Percentiles rank a stretch among this genome's conserved stretches.
Evolutionary conservation across 495 filamentous ascomycete species (phyloP).

Genomic region (Talaromyces thailandensis): DNA sequence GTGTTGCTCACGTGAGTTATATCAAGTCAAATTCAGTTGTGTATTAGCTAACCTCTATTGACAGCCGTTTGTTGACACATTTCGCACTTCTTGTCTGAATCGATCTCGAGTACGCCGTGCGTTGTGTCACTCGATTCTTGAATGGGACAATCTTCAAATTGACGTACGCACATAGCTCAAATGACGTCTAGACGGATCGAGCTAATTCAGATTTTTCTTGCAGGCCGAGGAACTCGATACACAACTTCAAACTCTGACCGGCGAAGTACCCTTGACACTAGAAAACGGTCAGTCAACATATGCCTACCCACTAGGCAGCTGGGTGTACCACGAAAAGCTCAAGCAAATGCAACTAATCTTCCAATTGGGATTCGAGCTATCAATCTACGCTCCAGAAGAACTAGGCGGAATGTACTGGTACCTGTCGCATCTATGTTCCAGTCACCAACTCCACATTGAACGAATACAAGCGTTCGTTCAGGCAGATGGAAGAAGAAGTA

Average conservation of each 20-base stretch:
- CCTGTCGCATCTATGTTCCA: conserved; percentile 37
- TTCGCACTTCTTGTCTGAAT: conserved; percentile 80
- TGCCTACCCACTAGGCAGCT: conserved; percentile 71
- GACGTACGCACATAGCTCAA: conserved; percentile 42
- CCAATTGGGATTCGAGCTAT: conserved; percentile 92
- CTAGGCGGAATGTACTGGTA: conserved; percentile 88
- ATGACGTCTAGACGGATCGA: neutral
- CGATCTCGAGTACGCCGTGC: conserved; percentile 76
- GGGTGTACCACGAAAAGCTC: conserved; percentile 85
- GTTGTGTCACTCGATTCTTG: conserved; percentile 68
- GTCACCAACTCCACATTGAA: conserved; percentile 49
- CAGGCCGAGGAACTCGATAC: conserved; percentile 68
- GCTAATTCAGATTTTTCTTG: conserved; percentile 1
- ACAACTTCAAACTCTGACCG: conserved; percentile 53
- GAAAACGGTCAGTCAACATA: conserved; percentile 39
- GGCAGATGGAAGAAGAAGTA: conserved; percentile 7
- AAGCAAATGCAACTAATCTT: conserved; percentile 78
- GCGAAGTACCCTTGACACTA: conserved; percentile 48
- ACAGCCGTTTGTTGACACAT: conserved; percentile 72
- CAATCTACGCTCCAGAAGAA: conserved; percentile 82
- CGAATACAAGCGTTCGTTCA: conserved; percentile 56
- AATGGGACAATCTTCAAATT: conserved; percentile 78
- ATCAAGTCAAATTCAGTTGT: neutral
- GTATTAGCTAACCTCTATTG: neutral
- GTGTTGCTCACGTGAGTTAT: conserved; percentile 48